Evolutionary conservation across 2,329 filamentous ascomycete species (phyloP), one percentile per base, ranked within the genome.

Genomic region (Calonectria fujianensis): DNA sequence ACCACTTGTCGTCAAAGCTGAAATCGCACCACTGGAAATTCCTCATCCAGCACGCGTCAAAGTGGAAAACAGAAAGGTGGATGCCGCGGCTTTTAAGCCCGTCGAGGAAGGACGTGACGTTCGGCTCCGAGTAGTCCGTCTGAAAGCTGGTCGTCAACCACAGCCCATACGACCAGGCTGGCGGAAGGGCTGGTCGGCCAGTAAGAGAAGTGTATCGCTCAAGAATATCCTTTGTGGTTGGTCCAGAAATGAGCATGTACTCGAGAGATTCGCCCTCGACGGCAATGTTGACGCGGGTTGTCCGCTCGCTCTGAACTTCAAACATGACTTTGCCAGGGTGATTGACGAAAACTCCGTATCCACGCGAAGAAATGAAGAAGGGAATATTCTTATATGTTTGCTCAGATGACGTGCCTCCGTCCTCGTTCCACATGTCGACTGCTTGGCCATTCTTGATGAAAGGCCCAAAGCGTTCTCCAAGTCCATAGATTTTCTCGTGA

Each of bases 361-460:
- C 61, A 13, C 61, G 61, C 29, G 61, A 65, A 0, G 61, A 65
- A 20, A 65, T 48, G 39, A 48, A 48, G 10, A 65, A 7, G 8
- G 61, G 39, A 24, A 65, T 65, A 5, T 65, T 48, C 9, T 65
- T 65, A 8, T 65, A 65, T 4, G 24, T 32, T 29, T 65, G 39
- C 9, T 65, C 41, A 16, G 61, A 65, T 13, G 18, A 48, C 18
- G 61, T 48, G 39, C 61, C 61, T 16, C 61, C 61, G 27, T 65
- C 61, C 39, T 65, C 61, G 20, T 65, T 65, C 61, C 61, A 65
- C 61, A 48, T 48, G 27, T 65, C 61, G 24, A 65, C 20, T 8
- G 61, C n/a, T 13, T 65, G 39, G 27, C 39, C 61, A 32, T 65
- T 65, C 61, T 65, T 65, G 61, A 65, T 35, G 13, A 65, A 61